Conservation (phyloP, 2,329 filamentous ascomycete genomes). For the Zymoseptoria tritici region DNA sequence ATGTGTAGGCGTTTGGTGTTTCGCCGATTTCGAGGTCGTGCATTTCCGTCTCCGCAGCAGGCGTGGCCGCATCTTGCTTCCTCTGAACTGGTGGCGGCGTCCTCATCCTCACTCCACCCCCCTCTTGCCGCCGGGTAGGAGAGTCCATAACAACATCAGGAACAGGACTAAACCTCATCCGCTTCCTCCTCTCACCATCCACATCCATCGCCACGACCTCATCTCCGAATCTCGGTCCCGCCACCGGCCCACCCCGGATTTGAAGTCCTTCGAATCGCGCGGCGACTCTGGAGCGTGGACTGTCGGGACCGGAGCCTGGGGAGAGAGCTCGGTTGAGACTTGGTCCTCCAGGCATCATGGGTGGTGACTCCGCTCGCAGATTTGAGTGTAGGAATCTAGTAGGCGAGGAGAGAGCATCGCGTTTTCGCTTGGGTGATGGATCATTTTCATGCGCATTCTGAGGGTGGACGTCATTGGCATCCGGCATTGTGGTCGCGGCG, state of each 20-base stretch:
- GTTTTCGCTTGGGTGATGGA: slow-evolving; percentile 19
- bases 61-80: neutral
- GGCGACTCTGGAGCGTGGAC: slow-evolving; percentile 25
- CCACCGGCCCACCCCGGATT: slow-evolving; percentile 2
- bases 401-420: neutral
- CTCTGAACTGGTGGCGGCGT: neutral
- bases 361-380: neutral
- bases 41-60: neutral
- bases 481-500: neutral
- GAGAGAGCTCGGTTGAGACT: slow-evolving; percentile 6
- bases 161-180: neutral
- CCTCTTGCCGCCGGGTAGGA: neutral
- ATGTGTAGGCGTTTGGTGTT: slow-evolving; percentile 15
- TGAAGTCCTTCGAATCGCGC: slow-evolving; percentile 20
- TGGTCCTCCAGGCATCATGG: neutral
- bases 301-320: slow-evolving; percentile 21
- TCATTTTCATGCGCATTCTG: neutral
- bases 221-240: neutral
- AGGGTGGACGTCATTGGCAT: neutral
- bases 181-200: neutral
- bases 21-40: slow-evolving; percentile 11
- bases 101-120: too few relatives aligned
- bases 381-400: neutral
- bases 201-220: neutral
- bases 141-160: neutral